phyloP scores from a whole-genome alignment of 1,139 yeast genomes.

The Saccharomycopsis crataegensis region DNA sequence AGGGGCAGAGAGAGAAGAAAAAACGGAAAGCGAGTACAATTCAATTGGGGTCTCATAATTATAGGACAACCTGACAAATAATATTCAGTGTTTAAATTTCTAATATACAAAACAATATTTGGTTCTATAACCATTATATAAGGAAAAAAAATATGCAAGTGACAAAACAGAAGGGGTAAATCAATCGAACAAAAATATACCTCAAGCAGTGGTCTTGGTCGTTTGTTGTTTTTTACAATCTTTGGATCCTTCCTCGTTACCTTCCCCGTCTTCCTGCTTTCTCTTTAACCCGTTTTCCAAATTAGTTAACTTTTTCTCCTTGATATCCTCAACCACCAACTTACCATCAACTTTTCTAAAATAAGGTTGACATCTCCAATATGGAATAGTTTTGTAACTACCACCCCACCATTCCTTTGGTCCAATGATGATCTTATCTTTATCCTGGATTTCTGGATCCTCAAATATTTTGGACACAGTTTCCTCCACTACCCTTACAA shows the following conservation, averaged over 20 bases:
- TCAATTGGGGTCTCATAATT: no score
- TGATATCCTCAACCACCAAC: conserved; percentile 7
- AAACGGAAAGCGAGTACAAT: no score
- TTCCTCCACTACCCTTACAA: conserved; percentile 61
- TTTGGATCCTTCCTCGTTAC: background rate
- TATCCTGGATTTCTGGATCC: conserved; percentile 35
- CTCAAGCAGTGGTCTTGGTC: background rate
- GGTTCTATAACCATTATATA: no score
- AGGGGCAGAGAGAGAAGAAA: no score
- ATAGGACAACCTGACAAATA: no score
- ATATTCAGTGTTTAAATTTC: no score
- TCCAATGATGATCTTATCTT: conserved; percentile 50
- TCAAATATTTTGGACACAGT: conserved; percentile 51
- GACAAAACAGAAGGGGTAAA: no score
- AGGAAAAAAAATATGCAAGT: no score
- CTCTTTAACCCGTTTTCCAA: conserved; percentile 18
- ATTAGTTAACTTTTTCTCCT: conserved; percentile 1
- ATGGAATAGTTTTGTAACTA: conserved; percentile 73
- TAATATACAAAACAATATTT: no score
- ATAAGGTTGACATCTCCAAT: conserved; percentile 96
- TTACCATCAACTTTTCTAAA: conserved; percentile 80
- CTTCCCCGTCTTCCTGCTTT: conserved; percentile 18
- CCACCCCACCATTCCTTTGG: conserved; percentile 71
- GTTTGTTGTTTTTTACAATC: background rate
- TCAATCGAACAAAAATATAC: no score